These are phyloP conservation scores for Tetracentron sinense DNA, from an alignment of 164 flowering plant species.

Conservation along the genomic window DNA sequence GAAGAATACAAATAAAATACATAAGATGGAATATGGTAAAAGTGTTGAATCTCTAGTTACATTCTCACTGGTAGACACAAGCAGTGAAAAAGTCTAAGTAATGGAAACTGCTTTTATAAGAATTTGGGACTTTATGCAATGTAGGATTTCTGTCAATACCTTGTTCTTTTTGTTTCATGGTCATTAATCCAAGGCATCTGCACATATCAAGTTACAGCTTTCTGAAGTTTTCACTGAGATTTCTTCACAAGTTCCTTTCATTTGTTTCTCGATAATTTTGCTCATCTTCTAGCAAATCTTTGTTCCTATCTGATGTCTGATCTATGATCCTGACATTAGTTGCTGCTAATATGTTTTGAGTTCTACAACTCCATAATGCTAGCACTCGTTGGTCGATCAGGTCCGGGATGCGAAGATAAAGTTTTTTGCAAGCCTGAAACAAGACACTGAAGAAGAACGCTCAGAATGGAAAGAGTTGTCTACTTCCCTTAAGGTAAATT, in stretches of 20 bases:
- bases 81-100: too few species aligned
- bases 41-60: neutral
- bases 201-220: neutral
- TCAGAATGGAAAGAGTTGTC: conserved; percentile 70
- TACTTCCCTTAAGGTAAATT: conserved; percentile 68
- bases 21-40: neutral
- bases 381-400: conserved; percentile 29
- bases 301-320: neutral
- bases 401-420: conserved; percentile 80
- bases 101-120: too few species aligned
- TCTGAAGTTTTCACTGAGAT: neutral
- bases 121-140: neutral
- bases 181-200: neutral
- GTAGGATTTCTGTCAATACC: neutral
- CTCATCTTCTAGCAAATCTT: too few species aligned
- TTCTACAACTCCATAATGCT: neutral
- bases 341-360: neutral
- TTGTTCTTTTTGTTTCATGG: neutral
- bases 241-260: neutral
- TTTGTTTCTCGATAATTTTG: too few species aligned
- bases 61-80: too few species aligned
- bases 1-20: too few species aligned
- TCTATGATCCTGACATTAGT: neutral
- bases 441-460: conserved; percentile 61
- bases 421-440: conserved; percentile 63